Evolutionary conservation across 106 monocot genomes (phyloP), one percentile per base, ranked within the genome.

Genomic region (Dendrobium huoshanense): DNA sequence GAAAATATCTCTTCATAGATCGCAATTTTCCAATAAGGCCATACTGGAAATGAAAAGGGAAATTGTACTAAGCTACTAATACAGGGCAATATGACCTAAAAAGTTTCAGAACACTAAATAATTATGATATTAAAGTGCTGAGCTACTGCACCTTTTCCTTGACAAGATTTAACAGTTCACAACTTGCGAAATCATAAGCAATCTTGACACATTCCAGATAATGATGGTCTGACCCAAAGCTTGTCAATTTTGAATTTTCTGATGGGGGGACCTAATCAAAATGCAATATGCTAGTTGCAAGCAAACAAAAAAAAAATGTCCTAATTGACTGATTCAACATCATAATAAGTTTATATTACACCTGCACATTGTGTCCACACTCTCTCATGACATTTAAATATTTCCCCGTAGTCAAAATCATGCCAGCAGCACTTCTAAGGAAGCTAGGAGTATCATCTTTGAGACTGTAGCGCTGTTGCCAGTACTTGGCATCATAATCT

Each of bases 381-480:
- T 99, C 99, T 87, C 98, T 92, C 99, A 99, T 91, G 8, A 99
- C 99, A 91, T 99, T 99, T 70, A 99, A 80, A 80, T 99, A 99
- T 59, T 99, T 99, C 81, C 95, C 99, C 67, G 99, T 93, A 55
- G 95, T 99, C 75, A 99, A 80, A 86, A 99, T 89, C 45, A 83
- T 89, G 67, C 81, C 90, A 41, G 99, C 91, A 87, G 88, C 87
- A 87, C 82, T 90, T 24, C 84, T 85, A 77, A 99, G 91, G 64
- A 99, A 99, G 81, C 87, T 95, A 75, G 99, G 99, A 85, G 93
- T 88, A n/a, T 85, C 86, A 77, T 91, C 93, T 84, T 99, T 95
- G 24, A 99, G 87, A 78, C 88, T 93, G 83, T 99, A 99, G n/a
- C 99, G 88, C 68, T 99, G 91, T 81, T 90, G 79, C 99, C 98